Evolutionary conservation across 176 grass and related monocot genomes (phyloP), one percentile per base, ranked within the genome.

Genomic region (Oryza glumipatula): DNA sequence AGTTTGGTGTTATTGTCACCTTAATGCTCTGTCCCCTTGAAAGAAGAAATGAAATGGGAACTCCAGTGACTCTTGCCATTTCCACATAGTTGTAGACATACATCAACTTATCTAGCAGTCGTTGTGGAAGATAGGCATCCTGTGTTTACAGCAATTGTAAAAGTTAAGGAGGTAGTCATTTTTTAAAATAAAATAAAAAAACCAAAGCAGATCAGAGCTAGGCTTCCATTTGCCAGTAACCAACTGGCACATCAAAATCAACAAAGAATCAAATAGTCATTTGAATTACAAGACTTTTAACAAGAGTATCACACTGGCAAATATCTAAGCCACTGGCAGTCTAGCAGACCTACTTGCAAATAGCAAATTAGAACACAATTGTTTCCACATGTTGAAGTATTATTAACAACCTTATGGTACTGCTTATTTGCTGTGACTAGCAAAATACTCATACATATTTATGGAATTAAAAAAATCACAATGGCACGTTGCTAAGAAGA

Each of bases 31-130:
- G 96, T 60, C 96, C 96, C 88, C 96, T 95, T 17, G 96, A 86
- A 44, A 98, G 91, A 52, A 98, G 86, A 90, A 98, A 98, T 47
- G 96, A 95, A 77, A 98, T 94, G 49, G 96, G 96, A 36, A 98
- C 96, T 80, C 93, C 96, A 85, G 96, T 98, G 85, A 98, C 96
- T 77, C 96, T 93, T 9, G 96, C 96, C 96, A 98, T 98, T 83
- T 98, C 96, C 68, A 98, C 96, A 90, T 98, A 94, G 77, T 98
- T 98, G 87, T 98, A 98, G 83, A 98, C 89, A 88, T 90, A 95
- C 96, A 98, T 94, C 85, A 98, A 87, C 84, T 98, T 98, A 77
- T 98, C 96, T 84, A 98, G 83, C 61, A 98, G 87, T 68, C 96
- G 83, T 79, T 98, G 96, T 14, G 96, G 96, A 80, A 98, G 93